These are phyloP conservation scores for Backusella westeae DNA, from an alignment of 192 early-diverging fungal genomes.

Conservation along the genomic window DNA sequence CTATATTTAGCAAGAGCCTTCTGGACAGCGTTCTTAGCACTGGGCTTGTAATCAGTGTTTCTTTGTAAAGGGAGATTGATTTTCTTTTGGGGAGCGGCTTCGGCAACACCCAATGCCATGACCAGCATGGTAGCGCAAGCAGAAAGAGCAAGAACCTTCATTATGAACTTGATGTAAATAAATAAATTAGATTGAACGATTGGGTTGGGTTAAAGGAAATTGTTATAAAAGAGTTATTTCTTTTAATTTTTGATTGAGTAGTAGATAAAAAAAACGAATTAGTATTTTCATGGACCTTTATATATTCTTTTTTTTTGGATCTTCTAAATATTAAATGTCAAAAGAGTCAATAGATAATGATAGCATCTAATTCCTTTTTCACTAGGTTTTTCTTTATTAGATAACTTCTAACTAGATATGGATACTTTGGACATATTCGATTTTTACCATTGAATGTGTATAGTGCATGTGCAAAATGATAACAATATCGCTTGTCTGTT, in stretches of 20 bases:
- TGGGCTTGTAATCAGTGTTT: constrained; percentile 28
- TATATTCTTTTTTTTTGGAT: neutral
- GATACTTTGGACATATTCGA: neutral
- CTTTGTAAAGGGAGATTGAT: constrained; percentile 10
- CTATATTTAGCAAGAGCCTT: constrained; percentile 27
- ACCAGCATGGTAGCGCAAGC: neutral
- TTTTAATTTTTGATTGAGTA: neutral
- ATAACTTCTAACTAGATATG: neutral
- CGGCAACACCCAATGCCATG: neutral
- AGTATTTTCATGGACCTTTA: neutral
- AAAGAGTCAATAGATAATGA: neutral
- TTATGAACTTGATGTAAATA: neutral
- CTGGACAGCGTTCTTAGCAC: constrained; percentile 22
- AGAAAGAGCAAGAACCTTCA: neutral
- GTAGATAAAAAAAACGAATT: neutral
- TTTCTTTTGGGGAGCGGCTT: neutral
- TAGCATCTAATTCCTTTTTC: neutral
- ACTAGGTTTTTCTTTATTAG: neutral
- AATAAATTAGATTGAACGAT: neutral
- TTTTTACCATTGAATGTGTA: neutral
- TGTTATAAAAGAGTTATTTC: neutral
- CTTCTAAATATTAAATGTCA: neutral
- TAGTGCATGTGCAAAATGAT: neutral
- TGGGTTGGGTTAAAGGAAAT: neutral
- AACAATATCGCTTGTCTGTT: neutral